Percentiles rank a stretch among this genome's conserved stretches.
These are phyloP conservation scores for Citrullus mucosospermus DNA, from an alignment of 306 rosid species.

Conservation along the genomic window DNA sequence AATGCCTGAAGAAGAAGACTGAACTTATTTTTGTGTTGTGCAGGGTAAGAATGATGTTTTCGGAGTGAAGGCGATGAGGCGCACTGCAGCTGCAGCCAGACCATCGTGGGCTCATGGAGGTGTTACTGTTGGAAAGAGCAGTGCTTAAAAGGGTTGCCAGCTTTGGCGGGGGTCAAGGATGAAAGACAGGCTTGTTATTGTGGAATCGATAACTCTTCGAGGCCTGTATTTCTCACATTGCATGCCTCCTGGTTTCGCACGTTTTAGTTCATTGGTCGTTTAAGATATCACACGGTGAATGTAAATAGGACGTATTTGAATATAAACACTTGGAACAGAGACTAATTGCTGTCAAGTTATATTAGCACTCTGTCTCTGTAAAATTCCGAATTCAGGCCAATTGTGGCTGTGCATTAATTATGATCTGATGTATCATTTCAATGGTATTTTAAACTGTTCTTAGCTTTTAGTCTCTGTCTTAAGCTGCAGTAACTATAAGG, in stretches of 20 bases:
- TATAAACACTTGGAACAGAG: background rate
- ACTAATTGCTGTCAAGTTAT: background rate
- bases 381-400: background rate
- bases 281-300: background rate
- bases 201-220: background rate
- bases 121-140: slow-evolving; percentile 22
- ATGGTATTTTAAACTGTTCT: background rate
- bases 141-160: slow-evolving; percentile 23
- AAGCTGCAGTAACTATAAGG: background rate
- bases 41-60: slow-evolving; percentile 64
- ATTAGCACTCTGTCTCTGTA: slow-evolving; percentile 1
- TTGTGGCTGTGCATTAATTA: background rate
- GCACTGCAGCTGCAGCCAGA: slow-evolving; percentile 38
- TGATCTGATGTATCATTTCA: slow-evolving; percentile 4
- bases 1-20: background rate
- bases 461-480: background rate
- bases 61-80: slow-evolving; percentile 70
- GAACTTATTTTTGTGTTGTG: slow-evolving; percentile 5
- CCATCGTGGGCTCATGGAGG: slow-evolving; percentile 34
- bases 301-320: background rate
- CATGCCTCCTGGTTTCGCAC: background rate
- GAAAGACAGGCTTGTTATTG: background rate
- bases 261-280: background rate
- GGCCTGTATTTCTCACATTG: background rate
- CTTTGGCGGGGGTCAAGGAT: background rate